Percentiles rank a stretch among this genome's conserved stretches.
Conservation (phyloP, 2,329 filamentous ascomycete genomes). For the Stachybotrys chartarum region DNA sequence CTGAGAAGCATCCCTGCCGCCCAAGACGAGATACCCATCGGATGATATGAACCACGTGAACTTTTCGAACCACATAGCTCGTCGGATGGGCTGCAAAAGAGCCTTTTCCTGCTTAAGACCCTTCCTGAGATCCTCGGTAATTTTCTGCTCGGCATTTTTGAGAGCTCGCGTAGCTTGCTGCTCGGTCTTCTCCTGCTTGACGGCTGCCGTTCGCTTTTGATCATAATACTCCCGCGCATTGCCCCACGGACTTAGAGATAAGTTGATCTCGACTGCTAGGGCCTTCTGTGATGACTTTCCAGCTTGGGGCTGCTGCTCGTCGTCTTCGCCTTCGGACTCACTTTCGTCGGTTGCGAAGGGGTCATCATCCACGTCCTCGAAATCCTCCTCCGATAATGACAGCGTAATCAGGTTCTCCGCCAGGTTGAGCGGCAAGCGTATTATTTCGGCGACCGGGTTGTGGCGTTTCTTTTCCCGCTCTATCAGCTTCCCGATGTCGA, state of each 20-base stretch:
- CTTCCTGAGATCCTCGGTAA: slow-evolving; percentile 77
- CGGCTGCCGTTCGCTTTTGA: slow-evolving; percentile 74
- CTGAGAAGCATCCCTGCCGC: slow-evolving; percentile 81
- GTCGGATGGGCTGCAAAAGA: slow-evolving; percentile 72
- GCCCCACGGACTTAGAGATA: slow-evolving; percentile 73
- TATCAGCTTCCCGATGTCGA: slow-evolving; percentile 80
- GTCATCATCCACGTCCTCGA: slow-evolving; percentile 53
- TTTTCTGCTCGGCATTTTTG: slow-evolving; percentile 86
- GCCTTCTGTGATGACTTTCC: slow-evolving; percentile 40
- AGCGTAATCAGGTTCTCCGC: slow-evolving; percentile 86
- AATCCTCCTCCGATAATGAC: slow-evolving; percentile 63
- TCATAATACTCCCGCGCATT: slow-evolving; percentile 92
- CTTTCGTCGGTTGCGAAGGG: slow-evolving; percentile 63
- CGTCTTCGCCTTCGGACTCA: slow-evolving; percentile 29
- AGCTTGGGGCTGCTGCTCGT: slow-evolving; percentile 23
- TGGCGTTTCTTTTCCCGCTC: slow-evolving; percentile 74
- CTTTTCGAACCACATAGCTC: slow-evolving; percentile 93
- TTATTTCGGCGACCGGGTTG: slow-evolving; percentile 81
- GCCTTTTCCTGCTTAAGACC: slow-evolving; percentile 88
- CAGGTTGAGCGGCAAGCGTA: slow-evolving; percentile 80
- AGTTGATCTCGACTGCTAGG: slow-evolving; percentile 76
- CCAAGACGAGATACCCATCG: slow-evolving; percentile 88
- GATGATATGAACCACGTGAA: slow-evolving; percentile 94
- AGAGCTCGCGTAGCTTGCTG: slow-evolving; percentile 76
- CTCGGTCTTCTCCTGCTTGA: slow-evolving; percentile 81